Conservation (phyloP, 2,329 filamentous ascomycete genomes). For the Fonsecaea monophora region DNA sequence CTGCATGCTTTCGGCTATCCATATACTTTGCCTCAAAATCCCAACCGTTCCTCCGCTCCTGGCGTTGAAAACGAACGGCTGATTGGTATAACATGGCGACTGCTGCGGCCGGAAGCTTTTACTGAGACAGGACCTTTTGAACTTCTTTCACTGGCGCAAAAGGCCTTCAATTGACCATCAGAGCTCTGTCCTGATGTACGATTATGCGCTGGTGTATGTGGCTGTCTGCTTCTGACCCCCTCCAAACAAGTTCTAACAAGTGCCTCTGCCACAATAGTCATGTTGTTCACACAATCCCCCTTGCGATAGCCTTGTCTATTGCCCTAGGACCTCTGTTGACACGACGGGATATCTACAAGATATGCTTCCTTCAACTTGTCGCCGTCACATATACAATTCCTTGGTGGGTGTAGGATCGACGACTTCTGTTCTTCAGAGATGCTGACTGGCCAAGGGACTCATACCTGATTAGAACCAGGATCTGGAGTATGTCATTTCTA, state of each 20-base stretch:
- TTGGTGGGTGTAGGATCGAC: slow-evolving; percentile 54
- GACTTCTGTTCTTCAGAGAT: background rate
- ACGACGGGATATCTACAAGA: slow-evolving; percentile 67
- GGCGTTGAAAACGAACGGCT: slow-evolving; percentile 3
- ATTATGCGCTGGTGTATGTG: slow-evolving; percentile 68
- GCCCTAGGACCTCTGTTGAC: slow-evolving; percentile 68
- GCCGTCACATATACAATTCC: slow-evolving; percentile 73
- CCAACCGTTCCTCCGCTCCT: background rate
- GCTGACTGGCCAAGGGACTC: slow-evolving; percentile 58
- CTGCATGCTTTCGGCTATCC: background rate
- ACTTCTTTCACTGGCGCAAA: background rate
- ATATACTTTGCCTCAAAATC: background rate
- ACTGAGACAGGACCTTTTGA: slow-evolving; percentile 13
- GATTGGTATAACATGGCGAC: slow-evolving; percentile 19
- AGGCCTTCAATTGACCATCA: background rate
- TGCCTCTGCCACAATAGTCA: slow-evolving; percentile 55
- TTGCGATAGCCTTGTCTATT: slow-evolving; percentile 64
- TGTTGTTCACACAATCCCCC: slow-evolving; percentile 70
- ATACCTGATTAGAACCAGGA: slow-evolving; percentile 69
- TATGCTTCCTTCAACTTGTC: slow-evolving; percentile 66
- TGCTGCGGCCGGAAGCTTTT: slow-evolving; percentile 15
- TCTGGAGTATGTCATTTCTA: slow-evolving; percentile 61
- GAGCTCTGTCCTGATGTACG: slow-evolving; percentile 42
- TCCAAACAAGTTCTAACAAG: slow-evolving; percentile 9
- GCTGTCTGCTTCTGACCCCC: slow-evolving; percentile 30